Conservation (phyloP, 2,329 filamentous ascomycete genomes). For the Alternaria sp. region DNA sequence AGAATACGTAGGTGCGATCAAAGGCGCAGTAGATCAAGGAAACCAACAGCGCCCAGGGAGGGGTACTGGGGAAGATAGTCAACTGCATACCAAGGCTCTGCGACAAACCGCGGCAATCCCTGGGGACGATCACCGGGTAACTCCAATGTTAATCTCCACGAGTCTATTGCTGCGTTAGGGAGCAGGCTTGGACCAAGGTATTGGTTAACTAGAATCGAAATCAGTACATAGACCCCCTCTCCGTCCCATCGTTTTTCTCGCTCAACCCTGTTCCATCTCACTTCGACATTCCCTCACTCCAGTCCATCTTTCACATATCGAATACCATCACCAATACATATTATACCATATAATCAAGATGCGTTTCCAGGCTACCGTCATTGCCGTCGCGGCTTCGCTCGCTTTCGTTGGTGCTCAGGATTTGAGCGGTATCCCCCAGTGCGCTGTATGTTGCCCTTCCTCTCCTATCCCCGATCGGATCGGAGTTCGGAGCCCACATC, state of each 20-base stretch:
- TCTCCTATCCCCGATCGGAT: background rate
- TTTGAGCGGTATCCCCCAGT: slow-evolving; percentile 35
- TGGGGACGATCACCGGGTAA: background rate
- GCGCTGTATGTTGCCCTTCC: slow-evolving; percentile 39
- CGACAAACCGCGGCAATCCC: background rate
- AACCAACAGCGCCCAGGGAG: background rate
- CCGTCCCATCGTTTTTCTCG: background rate
- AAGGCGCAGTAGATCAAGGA: background rate
- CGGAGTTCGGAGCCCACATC: background rate
- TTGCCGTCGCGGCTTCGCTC: slow-evolving; percentile 35
- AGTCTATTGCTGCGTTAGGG: background rate
- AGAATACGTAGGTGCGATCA: background rate
- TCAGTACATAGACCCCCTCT: slow-evolving; percentile 1
- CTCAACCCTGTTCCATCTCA: background rate
- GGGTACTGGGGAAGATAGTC: background rate
- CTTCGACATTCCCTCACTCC: background rate
- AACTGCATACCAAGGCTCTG: background rate
- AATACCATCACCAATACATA: background rate
- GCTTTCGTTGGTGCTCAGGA: slow-evolving; percentile 39
- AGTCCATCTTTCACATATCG: background rate
- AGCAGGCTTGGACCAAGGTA: background rate
- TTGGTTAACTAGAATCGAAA: background rate
- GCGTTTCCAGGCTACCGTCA: slow-evolving; percentile 36
- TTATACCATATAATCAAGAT: slow-evolving; percentile 23
- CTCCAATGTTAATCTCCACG: slow-evolving; percentile 1